Conservation (phyloP, 129 eudicot species). For the Chrysanthemum seticuspe region DNA sequence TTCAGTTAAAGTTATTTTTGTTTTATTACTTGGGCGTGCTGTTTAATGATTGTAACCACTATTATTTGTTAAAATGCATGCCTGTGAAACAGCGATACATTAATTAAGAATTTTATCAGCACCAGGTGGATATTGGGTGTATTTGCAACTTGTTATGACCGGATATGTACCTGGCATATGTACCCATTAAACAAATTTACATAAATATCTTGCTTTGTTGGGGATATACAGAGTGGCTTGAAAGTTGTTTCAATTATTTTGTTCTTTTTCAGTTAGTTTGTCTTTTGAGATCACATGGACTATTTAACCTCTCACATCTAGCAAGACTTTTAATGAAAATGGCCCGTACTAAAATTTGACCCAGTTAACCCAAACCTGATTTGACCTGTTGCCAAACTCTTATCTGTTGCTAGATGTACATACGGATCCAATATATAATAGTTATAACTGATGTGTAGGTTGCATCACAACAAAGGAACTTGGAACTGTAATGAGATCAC, state of each 20-base stretch:
- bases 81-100: not conserved
- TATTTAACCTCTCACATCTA: too few species aligned
- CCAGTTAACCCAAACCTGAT: too few species aligned
- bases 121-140: conserved; percentile 12
- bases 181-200: not conserved
- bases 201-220: conserved; percentile 1
- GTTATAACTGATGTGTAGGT: conserved; percentile 21
- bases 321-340: too few species aligned
- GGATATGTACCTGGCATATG: conserved; percentile 3
- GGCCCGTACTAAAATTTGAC: too few species aligned
- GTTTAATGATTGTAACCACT: not conserved
- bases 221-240: conserved; percentile 16
- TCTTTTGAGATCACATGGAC: too few species aligned
- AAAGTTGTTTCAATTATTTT: not conserved
- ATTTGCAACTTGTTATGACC: conserved; percentile 16
- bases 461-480: conserved; percentile 44
- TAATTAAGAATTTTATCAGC: not conserved
- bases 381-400: too few species aligned
- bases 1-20: not conserved
- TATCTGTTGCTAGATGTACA: too few species aligned
- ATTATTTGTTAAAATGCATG: not conserved
- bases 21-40: not conserved
- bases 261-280: not conserved
- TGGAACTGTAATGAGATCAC: conserved; percentile 43
- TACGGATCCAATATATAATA: too few species aligned